Conservation (phyloP, 2,329 filamentous ascomycete species). For the Stachybotrys elegans region DNA sequence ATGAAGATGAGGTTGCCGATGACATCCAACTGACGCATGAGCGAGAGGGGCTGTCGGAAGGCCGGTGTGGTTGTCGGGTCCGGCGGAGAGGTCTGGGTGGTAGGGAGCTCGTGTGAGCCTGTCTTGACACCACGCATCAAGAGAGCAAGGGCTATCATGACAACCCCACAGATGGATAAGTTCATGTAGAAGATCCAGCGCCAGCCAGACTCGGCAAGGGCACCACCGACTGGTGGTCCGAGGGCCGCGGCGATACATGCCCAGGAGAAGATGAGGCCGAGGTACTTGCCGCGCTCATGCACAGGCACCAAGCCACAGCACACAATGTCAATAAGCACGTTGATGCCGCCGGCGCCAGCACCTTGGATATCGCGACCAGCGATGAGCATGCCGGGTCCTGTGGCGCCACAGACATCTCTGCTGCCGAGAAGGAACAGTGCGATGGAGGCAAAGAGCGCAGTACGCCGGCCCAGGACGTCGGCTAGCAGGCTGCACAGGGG, state of each 20-base stretch:
- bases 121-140: constrained; percentile 7
- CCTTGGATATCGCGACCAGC: background rate
- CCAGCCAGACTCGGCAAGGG: background rate
- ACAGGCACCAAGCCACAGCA: background rate
- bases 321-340: background rate
- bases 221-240: background rate
- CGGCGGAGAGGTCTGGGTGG: background rate
- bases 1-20: constrained; percentile 35
- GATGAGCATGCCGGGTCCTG: background rate
- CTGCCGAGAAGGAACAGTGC: constrained; percentile 9
- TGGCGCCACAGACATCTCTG: background rate
- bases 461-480: constrained; percentile 45
- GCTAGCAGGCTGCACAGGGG: constrained; percentile 42
- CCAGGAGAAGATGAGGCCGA: background rate
- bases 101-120: constrained; percentile 16
- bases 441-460: constrained; percentile 28
- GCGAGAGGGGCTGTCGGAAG: constrained; percentile 11
- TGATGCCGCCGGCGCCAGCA: background rate
- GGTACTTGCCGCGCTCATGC: background rate
- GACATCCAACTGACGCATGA: constrained; percentile 24
- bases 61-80: constrained; percentile 4
- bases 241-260: background rate
- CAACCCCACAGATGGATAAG: constrained; percentile 7
- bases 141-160: constrained; percentile 9
- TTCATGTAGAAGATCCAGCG: background rate